Conservation (phyloP, 2,329 filamentous ascomycete genomes). For the Penicillium sp. region DNA sequence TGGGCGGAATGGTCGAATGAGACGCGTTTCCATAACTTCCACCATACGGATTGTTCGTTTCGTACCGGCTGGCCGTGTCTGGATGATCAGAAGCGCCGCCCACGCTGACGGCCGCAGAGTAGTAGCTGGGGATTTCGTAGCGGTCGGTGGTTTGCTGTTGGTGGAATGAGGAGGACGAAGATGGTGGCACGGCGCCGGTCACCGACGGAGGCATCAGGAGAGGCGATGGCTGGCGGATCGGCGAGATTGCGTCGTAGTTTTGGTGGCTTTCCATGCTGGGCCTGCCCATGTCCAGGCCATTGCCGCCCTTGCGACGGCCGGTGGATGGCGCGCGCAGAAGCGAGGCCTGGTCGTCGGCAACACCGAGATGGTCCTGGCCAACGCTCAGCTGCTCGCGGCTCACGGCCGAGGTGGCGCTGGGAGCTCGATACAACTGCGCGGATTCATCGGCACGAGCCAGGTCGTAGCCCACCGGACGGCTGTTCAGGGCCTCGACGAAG, state of each 20-base stretch:
- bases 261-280: constrained; percentile 6
- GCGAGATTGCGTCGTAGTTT: background rate
- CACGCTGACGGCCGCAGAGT: constrained; percentile 1
- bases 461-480: constrained; percentile 30
- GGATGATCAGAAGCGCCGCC: background rate
- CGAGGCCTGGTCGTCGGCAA: constrained; percentile 19
- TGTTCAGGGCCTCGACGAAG: constrained; percentile 31
- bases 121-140: constrained; percentile 15
- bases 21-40: background rate
- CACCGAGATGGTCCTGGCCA: constrained; percentile 12
- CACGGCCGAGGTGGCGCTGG: constrained; percentile 22
- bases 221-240: background rate
- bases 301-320: constrained; percentile 32
- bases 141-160: constrained; percentile 4
- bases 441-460: constrained; percentile 24
- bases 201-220: constrained; percentile 3
- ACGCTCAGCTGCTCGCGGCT: constrained; percentile 17
- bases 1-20: background rate
- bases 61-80: background rate
- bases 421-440: constrained; percentile 24
- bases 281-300: background rate
- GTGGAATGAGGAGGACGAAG: background rate
- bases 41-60: constrained; percentile 9
- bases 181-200: background rate
- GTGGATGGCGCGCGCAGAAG: constrained; percentile 37